Evolutionary conservation across 2,329 filamentous ascomycete genomes (phyloP).

Genomic region (Talaromyces sp.): DNA sequence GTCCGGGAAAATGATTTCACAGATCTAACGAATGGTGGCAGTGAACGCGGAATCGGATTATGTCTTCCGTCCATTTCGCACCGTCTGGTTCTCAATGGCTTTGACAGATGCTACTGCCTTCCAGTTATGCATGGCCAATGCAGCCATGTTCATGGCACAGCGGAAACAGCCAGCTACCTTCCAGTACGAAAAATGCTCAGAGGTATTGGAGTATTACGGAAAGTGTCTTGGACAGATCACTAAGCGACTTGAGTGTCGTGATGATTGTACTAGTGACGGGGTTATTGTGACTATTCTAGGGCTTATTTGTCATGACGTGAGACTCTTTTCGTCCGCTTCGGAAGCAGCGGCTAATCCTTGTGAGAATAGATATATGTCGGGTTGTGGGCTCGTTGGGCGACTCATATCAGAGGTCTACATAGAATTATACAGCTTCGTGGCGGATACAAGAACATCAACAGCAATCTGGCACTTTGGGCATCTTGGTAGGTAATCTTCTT

Average conservation of each 20-base stretch:
- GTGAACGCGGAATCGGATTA: constrained; percentile 23
- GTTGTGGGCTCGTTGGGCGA: constrained; percentile 24
- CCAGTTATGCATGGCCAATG: constrained; percentile 28
- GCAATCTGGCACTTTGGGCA: constrained; percentile 13
- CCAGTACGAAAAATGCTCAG: constrained; percentile 25
- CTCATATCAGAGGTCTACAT: constrained; percentile 26
- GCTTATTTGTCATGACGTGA: constrained; percentile 29
- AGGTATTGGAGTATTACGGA: constrained; percentile 27
- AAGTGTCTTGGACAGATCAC: constrained; percentile 24
- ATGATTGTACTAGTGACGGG: constrained; percentile 23
- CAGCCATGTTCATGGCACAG: constrained; percentile 29
- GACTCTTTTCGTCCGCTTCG: background rate
- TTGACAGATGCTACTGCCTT: constrained; percentile 27
- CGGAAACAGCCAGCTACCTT: constrained; percentile 21
- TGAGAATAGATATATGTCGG: constrained; percentile 24
- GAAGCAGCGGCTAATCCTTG: background rate
- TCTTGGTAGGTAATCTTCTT: constrained; percentile 11
- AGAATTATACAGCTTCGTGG: constrained; percentile 24
- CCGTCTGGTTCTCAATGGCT: constrained; percentile 30
- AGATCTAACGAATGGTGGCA: too few relatives aligned
- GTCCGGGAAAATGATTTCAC: too few relatives aligned
- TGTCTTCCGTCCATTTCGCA: constrained; percentile 29
- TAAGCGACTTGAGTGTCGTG: constrained; percentile 23
- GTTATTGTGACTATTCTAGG: constrained; percentile 26
- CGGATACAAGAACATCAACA: constrained; percentile 21